Percentiles rank a stretch among this genome's conserved stretches.
These are phyloP conservation scores for Aspergillus melleus DNA, from an alignment of 2,329 filamentous ascomycete genomes.

Conservation along the genomic window DNA sequence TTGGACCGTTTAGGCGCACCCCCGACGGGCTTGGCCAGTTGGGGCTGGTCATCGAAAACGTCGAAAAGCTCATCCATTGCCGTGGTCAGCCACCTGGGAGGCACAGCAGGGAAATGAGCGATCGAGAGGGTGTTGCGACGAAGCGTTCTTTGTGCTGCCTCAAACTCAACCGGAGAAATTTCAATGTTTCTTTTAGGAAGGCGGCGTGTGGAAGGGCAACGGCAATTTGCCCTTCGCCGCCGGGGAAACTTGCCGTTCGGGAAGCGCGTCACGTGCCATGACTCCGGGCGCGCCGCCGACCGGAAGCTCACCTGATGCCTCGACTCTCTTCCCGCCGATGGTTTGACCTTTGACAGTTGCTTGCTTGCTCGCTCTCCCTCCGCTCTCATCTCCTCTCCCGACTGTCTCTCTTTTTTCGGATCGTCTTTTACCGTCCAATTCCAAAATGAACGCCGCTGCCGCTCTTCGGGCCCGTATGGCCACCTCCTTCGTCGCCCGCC, in stretches of 20 bases:
- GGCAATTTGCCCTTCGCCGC: slow-evolving; percentile 5
- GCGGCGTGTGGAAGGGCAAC: slow-evolving; percentile 24
- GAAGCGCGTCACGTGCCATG: slow-evolving; percentile 12
- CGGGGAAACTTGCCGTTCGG: slow-evolving; percentile 21
- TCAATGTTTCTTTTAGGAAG: slow-evolving; percentile 30
- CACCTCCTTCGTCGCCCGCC: slow-evolving; percentile 73
- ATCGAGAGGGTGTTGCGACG: slow-evolving; percentile 12
- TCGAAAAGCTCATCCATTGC: slow-evolving; percentile 78
- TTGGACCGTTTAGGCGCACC: slow-evolving; percentile 39
- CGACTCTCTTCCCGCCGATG: slow-evolving; percentile 22
- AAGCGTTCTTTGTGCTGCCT: slow-evolving; percentile 17
- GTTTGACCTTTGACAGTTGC: slow-evolving; percentile 3
- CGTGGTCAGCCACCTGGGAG: slow-evolving; percentile 12
- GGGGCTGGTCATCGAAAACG: slow-evolving; percentile 71
- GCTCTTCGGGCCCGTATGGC: slow-evolving; percentile 63
- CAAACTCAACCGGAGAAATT: slow-evolving; percentile 25
- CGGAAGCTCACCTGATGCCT: slow-evolving; percentile 9
- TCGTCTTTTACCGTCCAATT: slow-evolving; percentile 43
- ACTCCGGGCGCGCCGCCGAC: slow-evolving; percentile 12
- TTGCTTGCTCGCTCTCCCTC: slow-evolving; percentile 13
- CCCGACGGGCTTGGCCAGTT: slow-evolving; percentile 41
- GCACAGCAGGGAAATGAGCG: slow-evolving; percentile 18
- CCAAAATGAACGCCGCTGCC: slow-evolving; percentile 75
- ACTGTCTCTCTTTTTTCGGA: slow-evolving; percentile 1
- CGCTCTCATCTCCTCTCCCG: slow-evolving; percentile 19